Evolutionary conservation across 2,329 filamentous ascomycete species (phyloP), one percentile per base, ranked within the genome.

Genomic region (Fusarium solani-melongenae): DNA sequence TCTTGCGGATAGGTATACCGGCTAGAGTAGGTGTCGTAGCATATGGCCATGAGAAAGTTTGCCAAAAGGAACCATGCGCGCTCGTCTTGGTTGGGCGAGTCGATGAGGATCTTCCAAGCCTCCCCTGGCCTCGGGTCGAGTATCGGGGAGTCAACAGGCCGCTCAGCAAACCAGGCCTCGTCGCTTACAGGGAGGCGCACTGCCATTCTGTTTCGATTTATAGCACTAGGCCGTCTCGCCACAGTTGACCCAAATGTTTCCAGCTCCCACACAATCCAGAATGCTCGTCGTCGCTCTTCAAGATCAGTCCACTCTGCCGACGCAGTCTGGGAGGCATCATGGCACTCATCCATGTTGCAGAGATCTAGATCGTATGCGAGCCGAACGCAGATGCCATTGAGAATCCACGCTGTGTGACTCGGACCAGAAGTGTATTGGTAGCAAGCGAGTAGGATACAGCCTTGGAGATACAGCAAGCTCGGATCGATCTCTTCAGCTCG

Each of bases 31-130:
- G 39, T 39, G n/a, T 62, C 60, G 36, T 34, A 31, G 5, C 46
- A 34, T 33, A 56, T n/a, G 20, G 27, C 39, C 60, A 62, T 62
- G 20, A 62, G 46, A 9, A 39, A 31, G 60, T 62, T 63, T 27
- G 61, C 36, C 29, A 63, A 17, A 7, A 63, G 46, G 33, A 55
- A 63, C 61, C 61, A 63, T 9, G 61, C 61, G 22, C 61, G 49
- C 33, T 63, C 61, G 24, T 56, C 49, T 29, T 63, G 61, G 36
- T 63, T 63, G 22, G 61, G 61, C 39, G 61, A 63, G 27, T 63
- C 49, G 15, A 56, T 5, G 4, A 63, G 49, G 17, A 17, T 44
- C 49, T 63, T 63, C 61, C 61, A 63, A 29, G 51, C 61, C 22
- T 63, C 49, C 10, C 36, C 31, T 12, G 61, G 61, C 36, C 61